phyloP scores from a whole-genome alignment of 768 basidiomycete species.

The Pisolithus sp. region DNA sequence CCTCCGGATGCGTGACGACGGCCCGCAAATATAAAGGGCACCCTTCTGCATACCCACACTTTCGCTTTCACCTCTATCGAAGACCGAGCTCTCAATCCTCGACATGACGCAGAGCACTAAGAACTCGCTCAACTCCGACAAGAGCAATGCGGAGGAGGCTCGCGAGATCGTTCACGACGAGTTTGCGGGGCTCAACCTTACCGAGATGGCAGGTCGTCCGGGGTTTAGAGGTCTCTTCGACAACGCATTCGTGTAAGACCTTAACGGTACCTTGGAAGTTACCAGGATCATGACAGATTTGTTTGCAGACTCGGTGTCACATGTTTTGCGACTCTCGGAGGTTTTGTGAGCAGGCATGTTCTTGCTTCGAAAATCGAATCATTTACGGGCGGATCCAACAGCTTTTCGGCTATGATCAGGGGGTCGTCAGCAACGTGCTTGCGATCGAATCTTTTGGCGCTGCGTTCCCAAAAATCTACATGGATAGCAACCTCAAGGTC shows the following conservation, averaged over 20 bases:
- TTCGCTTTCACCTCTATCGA: neutral
- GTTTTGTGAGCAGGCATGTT: constrained; percentile 19
- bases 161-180: neutral
- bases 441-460: constrained; percentile 30
- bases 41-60: neutral
- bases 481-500: constrained; percentile 22
- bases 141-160: constrained; percentile 2
- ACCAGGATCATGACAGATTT: neutral
- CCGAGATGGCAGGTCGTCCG: constrained; percentile 13
- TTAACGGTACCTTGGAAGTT: too few relatives aligned
- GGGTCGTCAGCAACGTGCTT: constrained; percentile 28
- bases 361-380: neutral
- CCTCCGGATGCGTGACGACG: too few relatives aligned
- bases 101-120: neutral
- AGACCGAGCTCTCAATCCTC: too few relatives aligned
- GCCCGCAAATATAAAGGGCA: neutral
- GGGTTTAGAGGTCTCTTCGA: constrained; percentile 25
- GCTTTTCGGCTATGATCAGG: constrained; percentile 31
- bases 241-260: constrained; percentile 22
- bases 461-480: constrained; percentile 26
- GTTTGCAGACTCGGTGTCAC: constrained; percentile 23
- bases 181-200: constrained; percentile 8
- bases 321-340: constrained; percentile 26
- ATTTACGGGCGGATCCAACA: neutral
- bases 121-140: neutral